Evolutionary conservation across 208 protist genomes (phyloP).

Genomic region (Wallacemonas sp.): DNA sequence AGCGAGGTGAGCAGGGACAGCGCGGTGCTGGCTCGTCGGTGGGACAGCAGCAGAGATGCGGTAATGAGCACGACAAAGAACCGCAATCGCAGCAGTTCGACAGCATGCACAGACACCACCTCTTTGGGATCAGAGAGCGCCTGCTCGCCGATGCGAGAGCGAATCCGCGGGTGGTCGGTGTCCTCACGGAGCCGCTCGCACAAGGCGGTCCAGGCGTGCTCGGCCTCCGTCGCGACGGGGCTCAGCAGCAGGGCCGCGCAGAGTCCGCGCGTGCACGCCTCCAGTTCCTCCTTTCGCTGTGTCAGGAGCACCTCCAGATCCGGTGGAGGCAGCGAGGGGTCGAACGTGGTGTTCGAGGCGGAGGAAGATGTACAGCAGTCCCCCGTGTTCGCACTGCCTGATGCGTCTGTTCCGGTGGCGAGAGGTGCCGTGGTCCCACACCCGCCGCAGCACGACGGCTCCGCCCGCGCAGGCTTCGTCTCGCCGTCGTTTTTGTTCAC

Average conservation of each 20-base stretch:
- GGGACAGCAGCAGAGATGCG: not conserved
- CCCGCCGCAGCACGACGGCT: not conserved
- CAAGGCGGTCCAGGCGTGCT: not conserved
- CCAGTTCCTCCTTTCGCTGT: not conserved
- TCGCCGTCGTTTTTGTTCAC: not conserved
- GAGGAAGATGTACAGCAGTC: too few species aligned
- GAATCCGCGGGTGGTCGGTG: not conserved
- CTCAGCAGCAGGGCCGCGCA: not conserved
- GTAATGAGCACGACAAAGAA: not conserved
- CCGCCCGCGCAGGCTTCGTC: too few species aligned
- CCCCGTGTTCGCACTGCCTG: too few species aligned
- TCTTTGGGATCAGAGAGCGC: too few species aligned
- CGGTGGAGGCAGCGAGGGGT: too few species aligned
- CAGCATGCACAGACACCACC: too few species aligned
- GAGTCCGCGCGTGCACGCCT: not conserved
- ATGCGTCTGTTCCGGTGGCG: too few species aligned
- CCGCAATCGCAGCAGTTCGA: not conserved
- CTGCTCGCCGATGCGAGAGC: not conserved
- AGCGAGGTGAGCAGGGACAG: not conserved
- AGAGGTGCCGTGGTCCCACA: too few species aligned
- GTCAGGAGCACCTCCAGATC: not conserved
- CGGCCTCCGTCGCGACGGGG: not conserved
- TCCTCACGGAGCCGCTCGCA: not conserved
- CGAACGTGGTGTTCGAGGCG: too few species aligned
- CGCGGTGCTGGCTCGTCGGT: not conserved